Conservation (phyloP, 306 rosid species). For the Rosa chinensis region DNA sequence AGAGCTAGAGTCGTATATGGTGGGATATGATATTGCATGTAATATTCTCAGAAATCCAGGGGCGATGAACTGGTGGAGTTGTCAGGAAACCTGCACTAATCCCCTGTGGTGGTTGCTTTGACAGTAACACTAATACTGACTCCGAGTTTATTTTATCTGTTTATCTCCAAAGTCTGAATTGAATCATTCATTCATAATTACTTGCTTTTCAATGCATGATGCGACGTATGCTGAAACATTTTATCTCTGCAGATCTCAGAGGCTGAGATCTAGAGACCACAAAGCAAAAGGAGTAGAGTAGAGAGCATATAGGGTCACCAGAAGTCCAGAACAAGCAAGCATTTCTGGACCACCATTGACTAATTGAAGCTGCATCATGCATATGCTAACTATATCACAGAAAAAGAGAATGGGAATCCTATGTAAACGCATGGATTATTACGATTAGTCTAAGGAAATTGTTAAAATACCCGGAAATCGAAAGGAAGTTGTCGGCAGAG, state of each 20-base stretch:
- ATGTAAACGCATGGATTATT: background rate
- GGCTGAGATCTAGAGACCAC: background rate
- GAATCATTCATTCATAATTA: slow-evolving; percentile 90
- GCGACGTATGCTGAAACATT: slow-evolving; percentile 57
- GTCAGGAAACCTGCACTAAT: slow-evolving; percentile 26
- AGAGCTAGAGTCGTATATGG: background rate
- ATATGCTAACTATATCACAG: background rate
- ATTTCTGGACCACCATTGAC: slow-evolving; percentile 9
- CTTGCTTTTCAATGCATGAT: slow-evolving; percentile 54
- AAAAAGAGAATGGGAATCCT: background rate
- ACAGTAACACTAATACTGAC: slow-evolving; percentile 16
- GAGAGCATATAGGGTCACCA: slow-evolving; percentile 2
- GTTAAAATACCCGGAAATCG: background rate
- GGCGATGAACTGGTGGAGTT: background rate
- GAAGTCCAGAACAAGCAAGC: background rate
- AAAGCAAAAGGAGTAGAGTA: background rate
- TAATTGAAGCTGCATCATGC: background rate
- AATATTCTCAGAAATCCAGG: background rate
- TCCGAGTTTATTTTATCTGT: slow-evolving; percentile 53
- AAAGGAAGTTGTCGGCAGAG: background rate
- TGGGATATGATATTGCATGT: background rate
- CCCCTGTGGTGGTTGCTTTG: slow-evolving; percentile 13
- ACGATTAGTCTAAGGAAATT: background rate
- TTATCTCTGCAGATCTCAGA: background rate
- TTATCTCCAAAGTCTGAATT: slow-evolving; percentile 53